Conservation (phyloP, 2,329 filamentous ascomycete species). For the Aspergillus ruber region DNA sequence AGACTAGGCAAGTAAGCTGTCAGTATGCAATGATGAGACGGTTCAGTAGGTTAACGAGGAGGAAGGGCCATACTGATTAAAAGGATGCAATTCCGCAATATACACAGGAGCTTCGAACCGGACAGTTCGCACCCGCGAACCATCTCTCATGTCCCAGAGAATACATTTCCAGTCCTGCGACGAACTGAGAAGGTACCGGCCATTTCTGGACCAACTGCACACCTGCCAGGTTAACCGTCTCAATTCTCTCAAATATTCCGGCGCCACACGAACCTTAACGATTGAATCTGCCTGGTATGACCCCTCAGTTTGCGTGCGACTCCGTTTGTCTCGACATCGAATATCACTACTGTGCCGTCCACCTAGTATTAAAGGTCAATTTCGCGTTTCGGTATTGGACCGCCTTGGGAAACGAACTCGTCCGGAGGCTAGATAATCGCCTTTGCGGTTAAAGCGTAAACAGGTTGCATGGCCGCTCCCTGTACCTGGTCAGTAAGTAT, state of each 20-base stretch:
- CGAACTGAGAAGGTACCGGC: conserved; percentile 82
- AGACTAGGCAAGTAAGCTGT: conserved; percentile 47
- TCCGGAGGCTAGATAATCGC: conserved; percentile 90
- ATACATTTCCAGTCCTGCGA: conserved; percentile 97
- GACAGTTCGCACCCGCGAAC: conserved; percentile 69
- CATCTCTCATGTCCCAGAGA: conserved; percentile 81
- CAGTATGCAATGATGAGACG: background rate
- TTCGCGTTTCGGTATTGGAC: conserved; percentile 4
- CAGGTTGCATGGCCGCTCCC: conserved; percentile 59
- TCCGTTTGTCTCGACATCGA: conserved; percentile 95
- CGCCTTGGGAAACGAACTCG: conserved; percentile 49
- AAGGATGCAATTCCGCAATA: conserved; percentile 89
- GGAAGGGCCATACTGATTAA: conserved; percentile 64
- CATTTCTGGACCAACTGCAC: conserved; percentile 78
- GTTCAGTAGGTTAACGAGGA: background rate
- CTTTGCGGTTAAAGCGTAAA: conserved; percentile 84
- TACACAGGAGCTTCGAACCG: conserved; percentile 91
- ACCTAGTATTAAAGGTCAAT: conserved; percentile 36
- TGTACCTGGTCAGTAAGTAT: conserved; percentile 22
- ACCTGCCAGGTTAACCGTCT: conserved; percentile 1
- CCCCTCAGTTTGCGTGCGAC: conserved; percentile 90
- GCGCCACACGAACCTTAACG: conserved; percentile 53
- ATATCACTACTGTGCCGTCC: conserved; percentile 91
- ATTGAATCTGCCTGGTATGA: conserved; percentile 90
- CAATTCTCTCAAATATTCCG: background rate